A percentile compares a stretch with the other conserved stretches of the same genome.
These are phyloP conservation scores for Coemansia biformis DNA, from an alignment of 192 early-diverging fungal genomes.

Conservation along the genomic window DNA sequence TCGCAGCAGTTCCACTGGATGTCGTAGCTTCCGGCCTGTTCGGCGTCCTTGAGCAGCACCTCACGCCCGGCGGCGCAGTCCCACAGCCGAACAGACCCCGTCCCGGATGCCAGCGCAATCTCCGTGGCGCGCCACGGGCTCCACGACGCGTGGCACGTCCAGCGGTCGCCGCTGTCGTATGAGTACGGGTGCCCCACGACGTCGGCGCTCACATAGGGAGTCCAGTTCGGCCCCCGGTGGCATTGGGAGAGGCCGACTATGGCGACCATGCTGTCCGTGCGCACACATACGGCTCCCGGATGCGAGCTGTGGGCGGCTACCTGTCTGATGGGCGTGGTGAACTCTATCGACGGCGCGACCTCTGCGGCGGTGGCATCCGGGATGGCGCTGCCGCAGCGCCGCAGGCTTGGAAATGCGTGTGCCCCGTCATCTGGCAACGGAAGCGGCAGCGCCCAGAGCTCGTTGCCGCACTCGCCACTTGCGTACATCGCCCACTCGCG, in stretches of 20 bases:
- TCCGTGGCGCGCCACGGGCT: conserved; percentile 28
- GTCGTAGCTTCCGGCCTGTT: conserved; percentile 1
- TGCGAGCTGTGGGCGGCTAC: conserved; percentile 9
- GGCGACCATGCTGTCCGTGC: conserved; percentile 38
- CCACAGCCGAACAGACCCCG: conserved; percentile 33
- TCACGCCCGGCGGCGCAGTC: conserved; percentile 13
- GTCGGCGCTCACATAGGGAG: conserved; percentile 5
- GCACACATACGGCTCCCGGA: conserved; percentile 28
- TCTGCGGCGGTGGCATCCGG: not conserved
- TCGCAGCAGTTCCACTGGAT: conserved; percentile 40
- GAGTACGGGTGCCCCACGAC: conserved; percentile 16
- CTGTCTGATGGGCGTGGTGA: conserved; percentile 39
- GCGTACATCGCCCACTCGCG: conserved; percentile 31
- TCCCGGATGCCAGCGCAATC: conserved; percentile 30
- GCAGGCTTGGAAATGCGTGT: conserved; percentile 5
- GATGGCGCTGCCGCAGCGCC: not conserved
- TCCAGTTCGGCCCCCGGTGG: not conserved
- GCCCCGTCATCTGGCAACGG: conserved; percentile 4
- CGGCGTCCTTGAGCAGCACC: conserved; percentile 8
- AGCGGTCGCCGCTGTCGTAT: conserved; percentile 30
- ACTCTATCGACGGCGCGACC: conserved; percentile 14
- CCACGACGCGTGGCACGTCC: conserved; percentile 37
- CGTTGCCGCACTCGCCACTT: conserved; percentile 27
- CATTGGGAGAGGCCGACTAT: conserved; percentile 10
- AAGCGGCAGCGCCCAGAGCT: conserved; percentile 34